These are phyloP conservation scores for Sporormia fimetaria DNA, from an alignment of 495 filamentous ascomycete species.

Conservation along the genomic window DNA sequence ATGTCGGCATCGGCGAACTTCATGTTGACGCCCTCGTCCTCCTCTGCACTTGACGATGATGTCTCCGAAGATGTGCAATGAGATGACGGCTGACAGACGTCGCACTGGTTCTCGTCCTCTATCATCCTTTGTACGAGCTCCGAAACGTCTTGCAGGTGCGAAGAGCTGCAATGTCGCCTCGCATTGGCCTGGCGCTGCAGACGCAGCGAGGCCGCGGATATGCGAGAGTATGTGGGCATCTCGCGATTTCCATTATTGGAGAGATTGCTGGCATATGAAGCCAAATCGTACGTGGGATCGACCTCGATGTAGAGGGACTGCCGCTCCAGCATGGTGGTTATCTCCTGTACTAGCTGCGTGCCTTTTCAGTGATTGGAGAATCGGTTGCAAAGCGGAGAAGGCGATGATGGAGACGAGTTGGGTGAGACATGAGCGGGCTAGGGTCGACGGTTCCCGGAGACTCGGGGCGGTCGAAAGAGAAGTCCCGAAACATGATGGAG, in stretches of 20 bases:
- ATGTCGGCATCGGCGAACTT: slow-evolving; percentile 1
- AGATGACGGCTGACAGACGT: slow-evolving; percentile 14
- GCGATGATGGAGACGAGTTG: slow-evolving; percentile 2
- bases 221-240: background rate
- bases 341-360: slow-evolving; percentile 14
- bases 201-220: slow-evolving; percentile 13
- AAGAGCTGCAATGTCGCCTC: slow-evolving; percentile 22
- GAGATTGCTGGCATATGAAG: slow-evolving; percentile 2
- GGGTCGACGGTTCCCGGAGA: too few species aligned
- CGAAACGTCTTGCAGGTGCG: slow-evolving; percentile 25
- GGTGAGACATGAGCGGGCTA: slow-evolving; percentile 26
- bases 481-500: slow-evolving; percentile 19
- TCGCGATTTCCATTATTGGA: too few species aligned
- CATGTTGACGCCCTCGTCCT: slow-evolving; percentile 18
- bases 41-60: slow-evolving; percentile 2
- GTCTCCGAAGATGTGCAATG: background rate
- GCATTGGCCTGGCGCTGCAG: slow-evolving; percentile 25
- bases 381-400: background rate
- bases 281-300: slow-evolving; percentile 4
- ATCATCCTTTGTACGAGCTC: slow-evolving; percentile 25
- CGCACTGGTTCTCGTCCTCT: slow-evolving; percentile 25
- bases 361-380: slow-evolving; percentile 10
- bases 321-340: too few species aligned
- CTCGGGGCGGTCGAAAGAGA: slow-evolving; percentile 27
- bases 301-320: slow-evolving; percentile 15